Conservation (phyloP, 2,329 filamentous ascomycete genomes). For the Cladophialophora yegresii region DNA sequence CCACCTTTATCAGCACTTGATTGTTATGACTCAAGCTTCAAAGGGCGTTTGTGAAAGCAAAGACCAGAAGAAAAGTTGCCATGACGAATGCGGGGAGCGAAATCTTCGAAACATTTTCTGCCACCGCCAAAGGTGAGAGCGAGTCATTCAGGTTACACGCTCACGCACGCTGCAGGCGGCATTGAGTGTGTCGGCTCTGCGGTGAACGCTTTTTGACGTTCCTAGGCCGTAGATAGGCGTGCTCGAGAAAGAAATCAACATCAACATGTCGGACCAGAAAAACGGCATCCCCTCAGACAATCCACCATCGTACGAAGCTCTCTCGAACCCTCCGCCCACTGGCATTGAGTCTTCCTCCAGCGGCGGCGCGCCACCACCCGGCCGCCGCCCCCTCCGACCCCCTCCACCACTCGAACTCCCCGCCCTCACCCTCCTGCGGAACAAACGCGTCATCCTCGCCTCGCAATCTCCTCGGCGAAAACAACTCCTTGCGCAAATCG, state of each 20-base stretch:
- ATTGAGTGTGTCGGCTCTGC: neutral
- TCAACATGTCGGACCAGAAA: constrained; percentile 24
- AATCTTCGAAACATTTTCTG: constrained; percentile 26
- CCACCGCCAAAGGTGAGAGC: constrained; percentile 19
- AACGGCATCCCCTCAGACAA: constrained; percentile 26
- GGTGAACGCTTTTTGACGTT: neutral
- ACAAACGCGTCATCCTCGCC: constrained; percentile 82
- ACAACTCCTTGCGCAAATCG: constrained; percentile 76
- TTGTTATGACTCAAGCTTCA: constrained; percentile 30
- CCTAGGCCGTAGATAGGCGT: neutral
- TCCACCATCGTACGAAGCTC: constrained; percentile 35
- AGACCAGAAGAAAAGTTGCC: constrained; percentile 2
- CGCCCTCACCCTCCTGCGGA: constrained; percentile 72
- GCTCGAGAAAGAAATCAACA: neutral
- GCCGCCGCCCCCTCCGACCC: constrained; percentile 27
- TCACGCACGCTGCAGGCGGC: neutral
- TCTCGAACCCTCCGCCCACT: constrained; percentile 25
- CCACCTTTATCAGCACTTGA: neutral
- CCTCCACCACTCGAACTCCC: constrained; percentile 72
- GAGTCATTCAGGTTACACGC: too few relatives aligned
- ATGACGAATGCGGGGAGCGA: constrained; percentile 10
- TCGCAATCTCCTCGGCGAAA: constrained; percentile 84
- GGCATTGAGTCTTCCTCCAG: constrained; percentile 15
- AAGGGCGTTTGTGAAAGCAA: neutral
- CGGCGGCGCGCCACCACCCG: constrained; percentile 20